phyloP scores from a whole-genome alignment of 2,329 filamentous ascomycete species.

The Chaetomiaceae sp. region DNA sequence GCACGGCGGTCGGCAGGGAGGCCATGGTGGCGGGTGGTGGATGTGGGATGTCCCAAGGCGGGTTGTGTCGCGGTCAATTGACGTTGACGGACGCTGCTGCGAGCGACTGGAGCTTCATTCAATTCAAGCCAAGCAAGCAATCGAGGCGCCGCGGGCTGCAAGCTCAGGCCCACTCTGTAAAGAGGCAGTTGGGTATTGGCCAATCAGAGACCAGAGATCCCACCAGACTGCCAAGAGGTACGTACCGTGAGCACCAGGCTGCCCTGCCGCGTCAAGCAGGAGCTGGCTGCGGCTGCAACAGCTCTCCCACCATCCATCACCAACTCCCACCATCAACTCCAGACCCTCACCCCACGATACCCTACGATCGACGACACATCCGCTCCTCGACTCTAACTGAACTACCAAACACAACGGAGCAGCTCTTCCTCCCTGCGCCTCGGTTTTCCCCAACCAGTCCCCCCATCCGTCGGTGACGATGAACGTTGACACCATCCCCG shows the following conservation, averaged over 20 bases:
- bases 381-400: not conserved
- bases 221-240: constrained; percentile 13
- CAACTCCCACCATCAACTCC: constrained; percentile 12
- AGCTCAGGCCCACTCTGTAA: constrained; percentile 21
- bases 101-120: constrained; percentile 19
- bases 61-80: constrained; percentile 27
- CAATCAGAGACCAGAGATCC: constrained; percentile 17
- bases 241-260: constrained; percentile 31
- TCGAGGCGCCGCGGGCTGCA: constrained; percentile 11
- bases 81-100: constrained; percentile 19
- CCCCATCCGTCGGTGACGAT: constrained; percentile 39
- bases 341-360: constrained; percentile 5
- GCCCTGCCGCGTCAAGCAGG: constrained; percentile 36
- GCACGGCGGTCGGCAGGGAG: constrained; percentile 50
- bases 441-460: not conserved
- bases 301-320: constrained; percentile 9
- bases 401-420: not conserved
- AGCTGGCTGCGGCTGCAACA: constrained; percentile 4
- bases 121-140: constrained; percentile 13
- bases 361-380: not conserved
- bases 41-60: constrained; percentile 28
- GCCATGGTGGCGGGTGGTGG: constrained; percentile 42
- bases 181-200: constrained; percentile 5
- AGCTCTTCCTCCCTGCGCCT: not conserved
- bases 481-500: constrained; percentile 81